Base-by-base conservation (phyloP, 2,329 filamentous ascomycete genomes). In the Alternaria ethzedia region DNA sequence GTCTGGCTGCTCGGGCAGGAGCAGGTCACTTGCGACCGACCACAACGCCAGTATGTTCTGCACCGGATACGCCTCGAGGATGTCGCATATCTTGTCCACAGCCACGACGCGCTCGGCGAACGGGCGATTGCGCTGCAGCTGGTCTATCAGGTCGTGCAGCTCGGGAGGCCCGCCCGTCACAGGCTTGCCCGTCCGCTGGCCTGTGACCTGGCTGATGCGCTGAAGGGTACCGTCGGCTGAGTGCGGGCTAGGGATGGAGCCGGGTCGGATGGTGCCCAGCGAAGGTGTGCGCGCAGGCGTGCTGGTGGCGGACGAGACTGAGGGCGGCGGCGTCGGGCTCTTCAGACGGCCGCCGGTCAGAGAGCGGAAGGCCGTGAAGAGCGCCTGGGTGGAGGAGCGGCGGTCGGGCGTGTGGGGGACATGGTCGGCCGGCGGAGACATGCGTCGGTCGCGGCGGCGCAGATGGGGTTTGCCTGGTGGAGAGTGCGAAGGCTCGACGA, bases 361-460 rank as follows among this genome's bases (percentile, higher is more conserved):
- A 41, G 70, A 71, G 59, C 77, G 73, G 65, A 81, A 81, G 67
- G 78, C 78, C 46, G 73, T 75, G 64, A 81, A 75, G 59, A 81
- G 73, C 54, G 75, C 68, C 50, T 78, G 75, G 63, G 78, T 77
- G 57, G 79, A 81, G 67, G 78, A 73, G 61, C 76, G 77, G 61
- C 78, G 69, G 63, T 81, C 76, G 63, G 79, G 79, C 57, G 78
- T 79, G 67, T 72, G 77, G 28, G 77, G 74, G 64, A 66, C 77
- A 77, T 80, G 49, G 63, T 73, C 74, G 44, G 72, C 55, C 46
- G 78, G 68, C 54, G 78, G 77, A 80, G 79, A 78, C 79, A 81
- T 81, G 64, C 67, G 76, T 67, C 64, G 51, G 76, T 66, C 64
- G 51, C 60, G 64, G 59, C 59, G 63, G 49, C 44, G 60, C 56